Base-by-base conservation (phyloP, 2,329 filamentous ascomycete genomes). In the Pleomassaria siparia region DNA sequence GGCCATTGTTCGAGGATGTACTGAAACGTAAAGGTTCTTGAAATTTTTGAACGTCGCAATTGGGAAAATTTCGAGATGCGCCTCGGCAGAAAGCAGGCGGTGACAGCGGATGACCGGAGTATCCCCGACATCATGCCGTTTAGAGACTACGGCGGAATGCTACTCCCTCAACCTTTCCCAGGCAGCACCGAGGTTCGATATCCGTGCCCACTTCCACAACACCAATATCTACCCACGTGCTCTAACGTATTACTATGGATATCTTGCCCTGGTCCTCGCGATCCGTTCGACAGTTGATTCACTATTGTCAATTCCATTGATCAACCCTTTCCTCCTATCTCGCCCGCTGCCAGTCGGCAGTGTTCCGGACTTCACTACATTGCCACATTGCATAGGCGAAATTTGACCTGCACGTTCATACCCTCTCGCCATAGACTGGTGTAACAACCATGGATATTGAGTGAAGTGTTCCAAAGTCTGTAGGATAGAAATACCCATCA, bases 1-100 rank as follows among this genome's bases (percentile, higher is more conserved):
- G n/a, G 63, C 62, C 67, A 70, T 70, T 46, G 15, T 28, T 40
- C 7, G 13, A 18, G 24, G 22, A 20, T 13, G 4, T 13, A 28
- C 9, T n/a, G n/a, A 26, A 18, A 33, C 4, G 32, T 24, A 2
- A 12, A 2, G 21, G 40, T 30, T 11, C 26, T 28, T 20, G 33
- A 16, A 18, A 5, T 26, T 28, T 18, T 9, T 3, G 9, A n/a
- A 40, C 11, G 24, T 22, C 20, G 21, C 15, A 22, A n/a, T 37
- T 47, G 21, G 15, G 25, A 24, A 46, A 46, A 56, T 54, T 46
- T 40, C 25, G 22, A 26, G 22, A 24, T 29, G 9, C n/a, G 35
- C 32, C 12, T 9, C 20, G n/a, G 9, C 35, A 24, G 18, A 22
- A 50, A 47, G 50, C 26, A 33, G 50, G 44, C 53, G 55, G n/a